Evolutionary conservation across 139 green algal genomes (phyloP), one percentile per base, ranked within the genome.

Genomic region (Pseudopediastrum boryanum): DNA sequence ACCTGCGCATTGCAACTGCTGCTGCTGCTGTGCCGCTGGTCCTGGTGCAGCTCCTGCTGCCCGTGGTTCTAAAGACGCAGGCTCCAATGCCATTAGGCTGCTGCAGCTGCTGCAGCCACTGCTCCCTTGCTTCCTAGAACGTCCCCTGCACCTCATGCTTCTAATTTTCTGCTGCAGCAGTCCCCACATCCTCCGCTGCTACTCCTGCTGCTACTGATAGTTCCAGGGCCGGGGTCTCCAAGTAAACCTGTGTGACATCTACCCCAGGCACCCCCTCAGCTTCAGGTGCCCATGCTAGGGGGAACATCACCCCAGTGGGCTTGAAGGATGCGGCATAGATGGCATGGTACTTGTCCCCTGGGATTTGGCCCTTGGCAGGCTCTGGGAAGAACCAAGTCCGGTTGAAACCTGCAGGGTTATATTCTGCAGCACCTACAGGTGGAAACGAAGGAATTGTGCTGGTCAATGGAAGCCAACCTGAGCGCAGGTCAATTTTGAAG

Each of bases 371-470:
- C 27, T 80, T 72, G 31, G 78, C 83, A 19, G 83, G 79, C 8
- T 85, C 46, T 8, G 84, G 84, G 29, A 88, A 82, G 80, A 88
- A 88, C 84, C 80, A 87, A 23, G 83, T 87, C 1, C 38, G 13
- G 59, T 89, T 89, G 38, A 80, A 61, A 1, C 71, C 76, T 38
- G 41, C 29, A 43, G 52, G 21, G 25, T 42, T 81, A 63, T 62
- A 64, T n/a, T 73, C 62, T 29, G 33, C 64, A 21, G 74, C 59
- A 42, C 46, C 61, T 73, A 29, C 0, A 39, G 7, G 51, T 46
- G 29, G 29, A 23, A 43, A 21, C 27, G 8, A 27, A 9, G 31
- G 31, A 27, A 27, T 8, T 25, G 8, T 25, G 13, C 19, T 58
- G 33, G 54, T 8, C n/a, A 27, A 27, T 64, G 31, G 16, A 19